Evolutionary conservation across 129 eudicot genomes (phyloP).

Genomic region (Helianthus tuberosus): DNA sequence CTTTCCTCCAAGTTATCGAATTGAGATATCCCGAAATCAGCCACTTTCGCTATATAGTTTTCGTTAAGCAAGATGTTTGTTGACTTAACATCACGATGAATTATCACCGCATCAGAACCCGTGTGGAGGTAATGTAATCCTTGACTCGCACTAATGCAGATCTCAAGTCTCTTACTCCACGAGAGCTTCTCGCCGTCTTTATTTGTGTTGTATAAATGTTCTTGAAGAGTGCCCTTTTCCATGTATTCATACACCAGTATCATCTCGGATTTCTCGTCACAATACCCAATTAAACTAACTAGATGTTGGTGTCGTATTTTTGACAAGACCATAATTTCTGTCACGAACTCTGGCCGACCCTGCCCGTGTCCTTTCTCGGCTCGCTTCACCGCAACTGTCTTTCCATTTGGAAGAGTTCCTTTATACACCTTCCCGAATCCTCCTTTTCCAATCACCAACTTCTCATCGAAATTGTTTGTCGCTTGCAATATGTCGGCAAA

Average conservation of each 20-base stretch:
- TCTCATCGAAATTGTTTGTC: conserved; percentile 49
- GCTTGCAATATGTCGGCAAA: conserved; percentile 50
- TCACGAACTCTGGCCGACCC: conserved; percentile 61
- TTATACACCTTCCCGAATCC: conserved; percentile 77
- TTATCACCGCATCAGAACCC: conserved; percentile 47
- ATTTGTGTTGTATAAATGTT: conserved; percentile 45
- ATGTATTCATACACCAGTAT: conserved; percentile 71
- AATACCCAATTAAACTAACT: conserved; percentile 67
- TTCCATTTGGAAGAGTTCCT: conserved; percentile 50
- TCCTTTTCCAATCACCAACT: conserved; percentile 56
- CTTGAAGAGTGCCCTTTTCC: conserved; percentile 68
- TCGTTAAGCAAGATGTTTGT: conserved; percentile 69
- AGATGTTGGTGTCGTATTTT: conserved; percentile 60
- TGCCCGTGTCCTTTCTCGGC: conserved; percentile 54
- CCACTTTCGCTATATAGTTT: conserved; percentile 56
- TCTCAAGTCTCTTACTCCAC: conserved; percentile 62
- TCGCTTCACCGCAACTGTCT: conserved; percentile 64
- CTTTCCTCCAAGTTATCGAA: conserved; percentile 39
- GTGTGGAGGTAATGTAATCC: conserved; percentile 74
- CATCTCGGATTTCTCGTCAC: conserved; percentile 67
- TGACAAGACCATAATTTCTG: conserved; percentile 59
- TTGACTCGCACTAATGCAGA: conserved; percentile 62
- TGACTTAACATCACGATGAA: conserved; percentile 79
- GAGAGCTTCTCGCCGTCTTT: conserved; percentile 31
- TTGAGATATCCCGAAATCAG: conserved; percentile 63